phyloP scores from a whole-genome alignment of 2,329 filamentous ascomycete species.

The Drechslera avenae region DNA sequence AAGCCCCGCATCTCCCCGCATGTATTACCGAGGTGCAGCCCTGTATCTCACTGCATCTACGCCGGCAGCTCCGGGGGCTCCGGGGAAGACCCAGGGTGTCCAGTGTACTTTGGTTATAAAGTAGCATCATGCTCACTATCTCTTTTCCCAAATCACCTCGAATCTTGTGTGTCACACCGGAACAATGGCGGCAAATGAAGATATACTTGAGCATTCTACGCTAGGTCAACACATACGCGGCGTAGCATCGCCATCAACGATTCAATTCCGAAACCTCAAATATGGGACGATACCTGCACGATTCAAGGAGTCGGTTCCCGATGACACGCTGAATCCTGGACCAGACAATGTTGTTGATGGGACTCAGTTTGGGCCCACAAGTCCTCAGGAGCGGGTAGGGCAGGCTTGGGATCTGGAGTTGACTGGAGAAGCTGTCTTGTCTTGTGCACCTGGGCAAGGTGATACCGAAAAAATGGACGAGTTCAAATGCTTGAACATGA shows the following conservation, averaged over 20 bases:
- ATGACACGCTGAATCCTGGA: slow-evolving; percentile 11
- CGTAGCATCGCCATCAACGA: slow-evolving; percentile 19
- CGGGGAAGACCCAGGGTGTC: not conserved
- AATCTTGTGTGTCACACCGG: not conserved
- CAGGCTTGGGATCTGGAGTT: slow-evolving; percentile 38
- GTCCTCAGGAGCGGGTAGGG: slow-evolving; percentile 43
- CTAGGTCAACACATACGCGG: slow-evolving; percentile 27
- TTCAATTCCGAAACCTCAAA: slow-evolving; percentile 46
- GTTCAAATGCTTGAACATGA: slow-evolving; percentile 44
- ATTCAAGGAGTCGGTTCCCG: slow-evolving; percentile 38
- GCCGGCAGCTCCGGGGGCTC: not conserved
- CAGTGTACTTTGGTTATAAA: not conserved
- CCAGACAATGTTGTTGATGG: slow-evolving; percentile 34
- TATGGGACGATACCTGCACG: slow-evolving; percentile 43
- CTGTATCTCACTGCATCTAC: slow-evolving; percentile 13
- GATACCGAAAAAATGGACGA: slow-evolving; percentile 37
- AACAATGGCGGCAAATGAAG: slow-evolving; percentile 1
- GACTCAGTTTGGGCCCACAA: slow-evolving; percentile 45
- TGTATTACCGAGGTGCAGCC: slow-evolving; percentile 12
- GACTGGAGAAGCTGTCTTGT: slow-evolving; percentile 23
- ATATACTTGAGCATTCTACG: slow-evolving; percentile 18
- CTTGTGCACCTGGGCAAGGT: slow-evolving; percentile 21
- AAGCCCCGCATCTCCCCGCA: slow-evolving; percentile 12
- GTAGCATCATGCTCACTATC: not conserved
- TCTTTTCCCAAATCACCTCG: not conserved